A percentile compares a stretch with the other conserved stretches of the same genome.
Evolutionary conservation across 2,329 filamentous ascomycete species (phyloP).

Genomic region (Leptodontidium sp.): DNA sequence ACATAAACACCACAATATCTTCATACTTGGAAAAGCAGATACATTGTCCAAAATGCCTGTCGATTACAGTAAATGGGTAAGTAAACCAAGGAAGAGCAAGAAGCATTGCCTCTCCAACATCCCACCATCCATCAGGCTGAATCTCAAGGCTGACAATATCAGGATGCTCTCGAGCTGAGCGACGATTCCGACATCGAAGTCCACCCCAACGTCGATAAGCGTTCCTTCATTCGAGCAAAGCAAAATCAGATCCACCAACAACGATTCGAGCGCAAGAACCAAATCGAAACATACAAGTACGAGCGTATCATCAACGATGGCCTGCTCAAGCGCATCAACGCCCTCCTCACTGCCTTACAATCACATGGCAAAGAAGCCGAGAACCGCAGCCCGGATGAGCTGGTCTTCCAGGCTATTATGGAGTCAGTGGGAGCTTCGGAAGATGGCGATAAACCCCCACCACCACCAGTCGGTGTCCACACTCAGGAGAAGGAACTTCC

Average conservation of each 20-base stretch:
- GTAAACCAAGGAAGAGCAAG: conserved; percentile 21
- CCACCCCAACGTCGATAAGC: conserved; percentile 98
- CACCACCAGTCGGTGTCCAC: conserved; percentile 81
- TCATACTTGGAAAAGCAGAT: not conserved
- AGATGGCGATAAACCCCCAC: conserved; percentile 74
- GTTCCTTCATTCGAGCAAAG: conserved; percentile 97
- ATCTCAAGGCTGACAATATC: conserved; percentile 44
- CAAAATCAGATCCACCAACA: conserved; percentile 97
- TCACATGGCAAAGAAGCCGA: conserved; percentile 74
- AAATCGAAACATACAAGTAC: conserved; percentile 92
- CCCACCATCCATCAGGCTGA: conserved; percentile 40
- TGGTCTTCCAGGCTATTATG: conserved; percentile 90
- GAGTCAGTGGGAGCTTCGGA: conserved; percentile 76
- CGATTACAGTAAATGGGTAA: conserved; percentile 68
- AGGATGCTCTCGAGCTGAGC: conserved; percentile 93
- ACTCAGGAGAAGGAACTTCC: conserved; percentile 74
- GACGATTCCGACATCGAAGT: conserved; percentile 99
- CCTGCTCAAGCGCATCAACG: conserved; percentile 82
- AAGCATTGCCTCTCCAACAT: conserved; percentile 9
- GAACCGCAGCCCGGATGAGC: conserved; percentile 74
- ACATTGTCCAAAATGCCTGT: conserved; percentile 57
- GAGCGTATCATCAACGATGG: conserved; percentile 93
- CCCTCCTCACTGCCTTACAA: conserved; percentile 77
- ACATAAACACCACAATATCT: conserved; percentile 18
- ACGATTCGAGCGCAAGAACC: conserved; percentile 81